Base-by-base conservation (phyloP, 2,329 filamentous ascomycete genomes). In the Diaporthe batatas region DNA sequence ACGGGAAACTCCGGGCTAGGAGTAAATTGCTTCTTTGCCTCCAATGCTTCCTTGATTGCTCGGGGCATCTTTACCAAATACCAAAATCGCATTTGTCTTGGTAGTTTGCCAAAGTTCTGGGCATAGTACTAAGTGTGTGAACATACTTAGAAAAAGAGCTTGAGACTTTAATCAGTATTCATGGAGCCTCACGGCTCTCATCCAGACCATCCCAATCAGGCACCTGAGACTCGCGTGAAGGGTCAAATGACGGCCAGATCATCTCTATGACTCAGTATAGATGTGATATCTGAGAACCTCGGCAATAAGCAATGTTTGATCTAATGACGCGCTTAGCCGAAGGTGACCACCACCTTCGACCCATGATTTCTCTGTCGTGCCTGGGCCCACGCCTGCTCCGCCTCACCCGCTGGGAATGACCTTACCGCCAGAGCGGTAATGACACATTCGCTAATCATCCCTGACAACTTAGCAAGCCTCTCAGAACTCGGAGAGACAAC, bases 391-490 rank as follows among this genome's bases (percentile, higher is more conserved):
- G 62, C 62, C 25, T 65, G 62, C 6, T 51, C 62, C 12, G 44
- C 62, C 42, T 65, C 29, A 11, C 51, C 44, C 18, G 34, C 18
- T 8, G 21, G 32, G 6, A 51, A 65, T 36, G 44, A 25, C 14
- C n/a, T 23, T 51, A 65, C 62, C 16, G 44, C 21, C 12, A 51
- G 29, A 11, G 44, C 14, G 8, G 49, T 14, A 3, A 65, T n/a
- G 3, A 21, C 14, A 11, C 62, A 32, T 25, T 65, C 62, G 23
- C 21, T 16, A 36, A 65, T 32, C 62, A 65, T 65, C 12, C 62
- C 62, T 14, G 44, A 49, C 14, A 65, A 23, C 14, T 21, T 65
- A 18, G 42, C 62, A 47, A 65, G 29, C 44, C 62, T 65, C 32
- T 21, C 62, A 23, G 62, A 36, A 7, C n/a, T 65, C 14, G 21